Conservation (phyloP, 139 green algal genomes). For the Choricystis sp. region DNA sequence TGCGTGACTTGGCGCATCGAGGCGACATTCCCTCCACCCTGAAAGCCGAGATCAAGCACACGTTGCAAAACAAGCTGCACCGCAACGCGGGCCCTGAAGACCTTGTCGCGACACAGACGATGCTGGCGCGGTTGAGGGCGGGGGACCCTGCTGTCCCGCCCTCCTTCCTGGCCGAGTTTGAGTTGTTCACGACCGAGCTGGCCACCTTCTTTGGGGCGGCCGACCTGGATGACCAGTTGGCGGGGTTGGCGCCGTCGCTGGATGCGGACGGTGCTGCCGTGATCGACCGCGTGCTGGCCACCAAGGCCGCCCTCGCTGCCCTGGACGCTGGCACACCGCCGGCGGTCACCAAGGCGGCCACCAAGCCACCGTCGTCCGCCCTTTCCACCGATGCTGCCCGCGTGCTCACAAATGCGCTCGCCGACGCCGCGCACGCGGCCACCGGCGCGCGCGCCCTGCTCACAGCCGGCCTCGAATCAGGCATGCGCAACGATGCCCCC, state of each 20-base stretch:
- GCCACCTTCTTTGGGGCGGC: conserved; percentile 92
- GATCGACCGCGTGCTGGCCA: conserved; percentile 29
- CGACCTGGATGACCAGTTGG: conserved; percentile 40
- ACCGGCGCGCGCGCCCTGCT: conserved; percentile 49
- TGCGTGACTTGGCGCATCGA: conserved; percentile 91
- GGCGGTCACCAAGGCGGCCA: conserved; percentile 3
- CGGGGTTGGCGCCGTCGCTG: conserved; percentile 16
- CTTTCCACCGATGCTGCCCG: not conserved
- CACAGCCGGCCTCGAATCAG: conserved; percentile 25
- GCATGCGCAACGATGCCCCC: conserved; percentile 83
- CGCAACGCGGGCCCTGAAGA: conserved; percentile 91
- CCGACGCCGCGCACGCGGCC: conserved; percentile 38
- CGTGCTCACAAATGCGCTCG: conserved; percentile 30
- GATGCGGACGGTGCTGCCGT: conserved; percentile 28
- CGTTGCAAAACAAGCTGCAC: conserved; percentile 97
- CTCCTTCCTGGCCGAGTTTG: conserved; percentile 77
- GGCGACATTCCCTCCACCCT: conserved; percentile 61
- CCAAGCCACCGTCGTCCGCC: not conserved
- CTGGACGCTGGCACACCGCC: not conserved
- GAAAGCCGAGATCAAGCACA: conserved; percentile 99
- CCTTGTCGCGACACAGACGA: conserved; percentile 79
- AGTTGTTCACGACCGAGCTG: conserved; percentile 77
- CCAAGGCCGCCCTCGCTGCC: conserved; percentile 37
- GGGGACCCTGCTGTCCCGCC: not conserved
- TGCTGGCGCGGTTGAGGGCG: conserved; percentile 55